These are phyloP conservation scores for Fusarium tanahbumbuense DNA, from an alignment of 2,329 filamentous ascomycete species.

Conservation along the genomic window DNA sequence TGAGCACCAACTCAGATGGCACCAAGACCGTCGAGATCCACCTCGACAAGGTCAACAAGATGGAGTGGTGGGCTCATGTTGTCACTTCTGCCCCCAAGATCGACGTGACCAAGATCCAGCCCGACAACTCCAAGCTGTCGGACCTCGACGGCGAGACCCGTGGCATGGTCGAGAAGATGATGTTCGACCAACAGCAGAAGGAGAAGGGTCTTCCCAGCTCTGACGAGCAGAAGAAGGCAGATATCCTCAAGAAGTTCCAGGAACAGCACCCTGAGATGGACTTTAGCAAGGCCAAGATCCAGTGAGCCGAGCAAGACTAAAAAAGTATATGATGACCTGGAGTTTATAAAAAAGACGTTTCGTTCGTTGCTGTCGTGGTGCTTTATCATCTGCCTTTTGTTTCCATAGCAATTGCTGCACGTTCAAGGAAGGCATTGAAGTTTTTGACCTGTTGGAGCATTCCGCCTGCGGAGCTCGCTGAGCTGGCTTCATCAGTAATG, in stretches of 20 bases:
- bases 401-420: slow-evolving; percentile 68
- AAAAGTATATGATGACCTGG: slow-evolving; percentile 15
- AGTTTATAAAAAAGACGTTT: slow-evolving; percentile 13
- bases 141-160: slow-evolving; percentile 96
- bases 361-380: slow-evolving; percentile 11
- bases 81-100: slow-evolving; percentile 88
- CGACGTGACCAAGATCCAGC: slow-evolving; percentile 93
- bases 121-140: slow-evolving; percentile 89
- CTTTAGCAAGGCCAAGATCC: slow-evolving; percentile 76
- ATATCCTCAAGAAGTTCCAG: slow-evolving; percentile 95
- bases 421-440: slow-evolving; percentile 73
- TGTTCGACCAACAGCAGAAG: slow-evolving; percentile 99
- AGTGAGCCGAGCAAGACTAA: slow-evolving; percentile 49
- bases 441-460: slow-evolving; percentile 67
- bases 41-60: slow-evolving; percentile 95
- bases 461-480: slow-evolving; percentile 61
- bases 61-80: slow-evolving; percentile 98
- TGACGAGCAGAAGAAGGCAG: slow-evolving; percentile 94
- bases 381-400: slow-evolving; percentile 47
- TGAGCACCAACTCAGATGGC: slow-evolving; percentile 78
- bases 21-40: slow-evolving; percentile 79
- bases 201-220: slow-evolving; percentile 88
- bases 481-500: slow-evolving; percentile 65
- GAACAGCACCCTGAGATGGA: slow-evolving; percentile 79
- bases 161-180: slow-evolving; percentile 99